A percentile compares a stretch with the other conserved stretches of the same genome.
phyloP scores from a whole-genome alignment of 352 stramenopile genomes.

The Thalassiosira oceanica region DNA sequence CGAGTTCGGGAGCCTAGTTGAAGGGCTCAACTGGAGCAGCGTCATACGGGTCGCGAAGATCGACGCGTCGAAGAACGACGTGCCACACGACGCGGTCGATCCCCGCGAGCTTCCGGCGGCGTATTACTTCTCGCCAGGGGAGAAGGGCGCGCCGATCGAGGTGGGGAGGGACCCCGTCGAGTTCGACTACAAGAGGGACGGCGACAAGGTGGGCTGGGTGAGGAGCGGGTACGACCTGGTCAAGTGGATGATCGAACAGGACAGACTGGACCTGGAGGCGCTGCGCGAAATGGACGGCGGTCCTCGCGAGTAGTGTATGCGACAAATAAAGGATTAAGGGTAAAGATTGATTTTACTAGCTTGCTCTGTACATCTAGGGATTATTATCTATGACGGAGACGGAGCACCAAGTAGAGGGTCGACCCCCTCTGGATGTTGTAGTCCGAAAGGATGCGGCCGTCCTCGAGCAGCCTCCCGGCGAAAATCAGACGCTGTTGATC shows the following conservation, averaged over 20 bases:
- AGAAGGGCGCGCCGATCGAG: conserved; percentile 46
- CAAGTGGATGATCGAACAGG: conserved; percentile 44
- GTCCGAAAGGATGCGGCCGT: conserved; percentile 86
- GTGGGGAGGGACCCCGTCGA: conserved; percentile 18
- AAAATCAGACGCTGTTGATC: conserved; percentile 99
- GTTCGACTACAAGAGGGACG: conserved; percentile 34
- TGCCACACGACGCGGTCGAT: conserved; percentile 43
- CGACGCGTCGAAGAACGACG: conserved; percentile 60
- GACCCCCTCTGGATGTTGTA: conserved; percentile 94
- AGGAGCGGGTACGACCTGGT: conserved; percentile 46
- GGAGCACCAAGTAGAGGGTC: conserved; percentile 85
- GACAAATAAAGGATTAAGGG: too few relatives aligned
- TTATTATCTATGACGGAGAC: too few relatives aligned
- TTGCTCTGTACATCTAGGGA: too few relatives aligned
- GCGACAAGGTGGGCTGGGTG: conserved; percentile 39
- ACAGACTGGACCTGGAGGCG: conserved; percentile 50
- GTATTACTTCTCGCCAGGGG: conserved; percentile 49
- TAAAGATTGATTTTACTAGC: too few relatives aligned
- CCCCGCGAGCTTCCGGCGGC: conserved; percentile 42
- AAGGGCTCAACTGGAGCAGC: conserved; percentile 48
- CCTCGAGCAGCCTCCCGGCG: conserved; percentile 97
- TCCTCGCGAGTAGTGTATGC: too few relatives aligned
- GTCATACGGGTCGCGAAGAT: conserved; percentile 57
- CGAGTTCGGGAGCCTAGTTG: conserved; percentile 51
- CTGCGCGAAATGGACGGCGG: too few relatives aligned